Percentiles rank a stretch among this genome's conserved stretches.
phyloP scores from a whole-genome alignment of 345 rosid species.

The Acer negundo region DNA sequence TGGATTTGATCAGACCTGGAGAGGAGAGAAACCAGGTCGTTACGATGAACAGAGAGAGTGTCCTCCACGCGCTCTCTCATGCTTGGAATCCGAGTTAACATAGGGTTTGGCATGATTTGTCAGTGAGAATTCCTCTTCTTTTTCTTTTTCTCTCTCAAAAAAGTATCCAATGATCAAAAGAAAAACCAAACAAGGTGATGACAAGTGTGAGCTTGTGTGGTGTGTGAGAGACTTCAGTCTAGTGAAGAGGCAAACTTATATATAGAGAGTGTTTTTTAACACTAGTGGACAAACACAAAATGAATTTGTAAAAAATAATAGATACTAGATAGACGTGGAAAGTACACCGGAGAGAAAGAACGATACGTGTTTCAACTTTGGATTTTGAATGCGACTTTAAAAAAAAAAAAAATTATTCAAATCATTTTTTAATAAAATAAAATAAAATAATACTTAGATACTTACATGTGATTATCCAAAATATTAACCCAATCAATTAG shows the following conservation, averaged over 20 bases:
- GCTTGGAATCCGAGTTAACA: constrained; percentile 63
- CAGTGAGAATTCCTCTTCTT: not conserved
- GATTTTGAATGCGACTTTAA: not conserved
- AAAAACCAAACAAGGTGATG: not conserved
- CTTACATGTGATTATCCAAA: too few species aligned
- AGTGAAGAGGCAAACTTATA: not conserved
- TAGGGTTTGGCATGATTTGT: constrained; percentile 51
- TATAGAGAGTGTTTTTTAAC: not conserved
- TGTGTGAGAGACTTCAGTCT: too few species aligned
- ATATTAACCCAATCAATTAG: too few species aligned
- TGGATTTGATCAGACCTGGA: constrained; percentile 55
- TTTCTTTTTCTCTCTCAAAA: too few species aligned
- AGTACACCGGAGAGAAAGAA: not conserved
- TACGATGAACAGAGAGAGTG: constrained; percentile 85
- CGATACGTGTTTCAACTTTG: not conserved
- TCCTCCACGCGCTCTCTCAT: constrained; percentile 86
- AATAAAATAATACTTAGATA: too few species aligned
- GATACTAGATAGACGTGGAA: not conserved
- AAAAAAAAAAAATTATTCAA: too few species aligned
- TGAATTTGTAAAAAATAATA: not conserved
- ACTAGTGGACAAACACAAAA: constrained; percentile 1
- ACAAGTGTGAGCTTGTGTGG: not conserved
- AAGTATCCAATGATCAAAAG: not conserved
- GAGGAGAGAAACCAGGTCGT: constrained; percentile 89
- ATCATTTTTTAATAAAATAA: too few species aligned